Evolutionary conservation across 495 filamentous ascomycete genomes (phyloP).

Genomic region (Tirmania nivea): DNA sequence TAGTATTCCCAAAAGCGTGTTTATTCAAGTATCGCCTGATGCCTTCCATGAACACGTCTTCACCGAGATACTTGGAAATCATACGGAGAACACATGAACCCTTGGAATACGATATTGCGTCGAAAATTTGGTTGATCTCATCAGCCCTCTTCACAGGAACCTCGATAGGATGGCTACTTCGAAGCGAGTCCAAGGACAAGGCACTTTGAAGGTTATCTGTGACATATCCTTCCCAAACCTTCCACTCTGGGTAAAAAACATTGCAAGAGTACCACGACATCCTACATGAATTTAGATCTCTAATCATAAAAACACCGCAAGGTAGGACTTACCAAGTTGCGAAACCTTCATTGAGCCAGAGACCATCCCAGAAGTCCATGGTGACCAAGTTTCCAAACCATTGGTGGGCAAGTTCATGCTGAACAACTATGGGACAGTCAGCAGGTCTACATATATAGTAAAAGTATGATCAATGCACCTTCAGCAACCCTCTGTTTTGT

Average conservation of each 20-base stretch:
- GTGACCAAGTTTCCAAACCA: slow-evolving; percentile 99
- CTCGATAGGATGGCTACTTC: slow-evolving; percentile 92
- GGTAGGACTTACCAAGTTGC: slow-evolving; percentile 51
- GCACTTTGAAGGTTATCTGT: slow-evolving; percentile 78
- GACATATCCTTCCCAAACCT: slow-evolving; percentile 93
- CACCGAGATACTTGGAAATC: slow-evolving; percentile 88
- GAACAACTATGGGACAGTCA: slow-evolving; percentile 33
- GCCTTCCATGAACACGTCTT: slow-evolving; percentile 84
- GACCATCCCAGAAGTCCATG: slow-evolving; percentile 98
- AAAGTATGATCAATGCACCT: background rate
- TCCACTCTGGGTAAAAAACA: slow-evolving; percentile 90
- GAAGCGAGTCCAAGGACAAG: slow-evolving; percentile 66
- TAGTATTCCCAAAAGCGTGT: slow-evolving; percentile 68
- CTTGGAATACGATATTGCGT: slow-evolving; percentile 94
- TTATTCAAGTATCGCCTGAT: slow-evolving; percentile 82
- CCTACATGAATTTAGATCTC: slow-evolving; percentile 3
- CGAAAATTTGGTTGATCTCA: slow-evolving; percentile 96
- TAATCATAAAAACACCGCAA: slow-evolving; percentile 5
- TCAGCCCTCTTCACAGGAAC: slow-evolving; percentile 87
- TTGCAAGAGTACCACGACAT: slow-evolving; percentile 50
- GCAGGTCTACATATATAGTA: background rate
- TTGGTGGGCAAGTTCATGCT: slow-evolving; percentile 94
- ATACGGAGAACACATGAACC: slow-evolving; percentile 89
- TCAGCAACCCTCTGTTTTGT: slow-evolving; percentile 84
- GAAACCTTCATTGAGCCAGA: slow-evolving; percentile 98